A percentile compares a stretch with the other conserved stretches of the same genome.
phyloP scores from a whole-genome alignment of 352 stramenopile species.

The Globisporangium polare region DNA sequence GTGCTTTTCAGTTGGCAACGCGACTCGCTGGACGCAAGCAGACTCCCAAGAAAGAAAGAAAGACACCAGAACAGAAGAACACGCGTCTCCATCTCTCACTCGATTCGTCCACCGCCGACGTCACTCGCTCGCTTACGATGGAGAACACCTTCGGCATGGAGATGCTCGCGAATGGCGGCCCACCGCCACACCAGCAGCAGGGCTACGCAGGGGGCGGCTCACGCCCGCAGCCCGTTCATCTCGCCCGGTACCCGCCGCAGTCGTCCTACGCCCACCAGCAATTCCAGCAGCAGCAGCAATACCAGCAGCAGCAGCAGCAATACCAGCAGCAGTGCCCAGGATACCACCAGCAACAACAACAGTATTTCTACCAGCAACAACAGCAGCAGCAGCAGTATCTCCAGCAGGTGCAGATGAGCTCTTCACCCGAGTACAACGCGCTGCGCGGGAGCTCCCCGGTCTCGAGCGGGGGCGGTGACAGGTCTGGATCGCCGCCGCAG shows the following conservation, averaged over 20 bases:
- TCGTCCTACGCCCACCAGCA: neutral
- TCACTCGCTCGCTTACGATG: neutral
- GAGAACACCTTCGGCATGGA: slow-evolving; percentile 6
- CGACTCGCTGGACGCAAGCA: neutral
- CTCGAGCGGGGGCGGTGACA: neutral
- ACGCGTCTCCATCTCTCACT: neutral
- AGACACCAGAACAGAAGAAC: neutral
- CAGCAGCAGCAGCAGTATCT: slow-evolving; percentile 8
- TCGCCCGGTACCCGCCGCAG: neutral
- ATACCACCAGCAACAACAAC: neutral
- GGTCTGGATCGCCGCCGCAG: neutral
- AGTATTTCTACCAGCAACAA: slow-evolving; percentile 6
- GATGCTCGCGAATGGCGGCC: neutral
- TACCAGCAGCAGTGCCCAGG: neutral
- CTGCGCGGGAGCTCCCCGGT: slow-evolving; percentile 3
- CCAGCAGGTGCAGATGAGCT: slow-evolving; percentile 4
- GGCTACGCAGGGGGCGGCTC: neutral
- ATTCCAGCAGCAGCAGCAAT: neutral
- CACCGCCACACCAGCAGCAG: neutral
- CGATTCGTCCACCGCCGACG: neutral
- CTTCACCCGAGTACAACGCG: neutral
- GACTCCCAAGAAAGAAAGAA: neutral
- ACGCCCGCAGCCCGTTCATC: neutral
- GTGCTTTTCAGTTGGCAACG: neutral
- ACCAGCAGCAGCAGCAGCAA: neutral